Evolutionary conservation across 148 eudicot genomes (phyloP).

Genomic region (Rhododendron ovatum): DNA sequence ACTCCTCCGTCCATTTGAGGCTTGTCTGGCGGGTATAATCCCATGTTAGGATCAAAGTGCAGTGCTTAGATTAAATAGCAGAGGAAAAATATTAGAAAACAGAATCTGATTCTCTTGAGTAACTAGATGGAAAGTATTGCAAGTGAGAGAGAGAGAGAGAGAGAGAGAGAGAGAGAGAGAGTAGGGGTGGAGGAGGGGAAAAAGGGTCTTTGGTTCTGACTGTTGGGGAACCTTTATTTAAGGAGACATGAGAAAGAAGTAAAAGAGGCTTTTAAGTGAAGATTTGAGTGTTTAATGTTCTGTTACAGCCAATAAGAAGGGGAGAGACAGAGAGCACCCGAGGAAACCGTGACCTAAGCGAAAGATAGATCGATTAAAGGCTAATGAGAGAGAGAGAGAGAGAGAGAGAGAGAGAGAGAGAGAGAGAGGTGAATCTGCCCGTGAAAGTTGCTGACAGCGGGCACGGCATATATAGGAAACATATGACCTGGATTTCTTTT

Average conservation of each 20-base stretch:
- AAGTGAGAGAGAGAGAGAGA: conserved; percentile 2
- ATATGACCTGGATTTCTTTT: neutral
- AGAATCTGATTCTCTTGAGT: neutral
- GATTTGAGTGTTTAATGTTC: conserved; percentile 22
- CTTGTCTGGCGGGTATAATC: conserved; percentile 1
- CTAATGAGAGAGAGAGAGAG: neutral
- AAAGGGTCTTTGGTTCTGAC: neutral
- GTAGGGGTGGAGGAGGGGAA: neutral
- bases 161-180: neutral
- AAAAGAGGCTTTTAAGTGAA: conserved; percentile 15
- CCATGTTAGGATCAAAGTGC: conserved; percentile 6
- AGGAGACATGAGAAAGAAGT: conserved; percentile 6
- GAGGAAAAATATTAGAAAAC: neutral
- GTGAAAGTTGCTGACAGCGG: conserved; percentile 18
- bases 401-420: neutral
- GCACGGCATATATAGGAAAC: neutral
- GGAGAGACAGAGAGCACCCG: conserved; percentile 20
- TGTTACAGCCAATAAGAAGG: neutral
- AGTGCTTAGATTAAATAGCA: neutral
- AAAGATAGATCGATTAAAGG: neutral
- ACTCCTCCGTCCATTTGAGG: conserved; percentile 12
- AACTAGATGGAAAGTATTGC: conserved; percentile 6
- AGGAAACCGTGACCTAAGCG: conserved; percentile 33
- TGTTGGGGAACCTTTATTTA: neutral
- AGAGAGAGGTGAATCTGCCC: conserved; percentile 1